Evolutionary conservation across 1,284 basidiomycete genomes (phyloP), one percentile per base, ranked within the genome.

Genomic region (Cutaneotrichosporon sp.): DNA sequence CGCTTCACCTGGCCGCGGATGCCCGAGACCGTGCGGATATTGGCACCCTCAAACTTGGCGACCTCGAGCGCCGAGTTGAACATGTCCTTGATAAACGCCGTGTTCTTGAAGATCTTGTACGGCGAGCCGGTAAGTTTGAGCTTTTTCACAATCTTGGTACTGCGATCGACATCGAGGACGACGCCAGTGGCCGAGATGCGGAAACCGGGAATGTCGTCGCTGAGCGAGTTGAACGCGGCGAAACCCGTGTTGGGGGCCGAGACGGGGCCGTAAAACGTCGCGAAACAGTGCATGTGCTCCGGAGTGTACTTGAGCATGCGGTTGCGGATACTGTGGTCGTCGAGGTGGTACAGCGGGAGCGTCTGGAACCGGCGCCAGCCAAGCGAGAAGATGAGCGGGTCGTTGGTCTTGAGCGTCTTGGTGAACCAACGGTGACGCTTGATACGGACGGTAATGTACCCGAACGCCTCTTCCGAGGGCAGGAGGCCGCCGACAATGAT

Each of bases 241-340:
- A 98, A 90, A 58, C 94, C 93, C 0, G 91, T 97, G 73, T 97
- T 97, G n/a, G 92, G 92, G 0, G 88, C 78, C 1, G 89, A 79
- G 17, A 90, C 85, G 7, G 92, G 92, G 0, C 89, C 92, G 69
- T 93, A 97, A 76, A 98, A 97, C 0, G 93, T 94, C 2, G 94
- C 94, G 65, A 87, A 90, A 68, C 94, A 98, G 73, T 98, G 96
- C 91, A 96, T 97, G 69, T 99, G 94, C 75, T 98, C 96, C 0
- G 94, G 94, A 0, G 96, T 97, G 72, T 99, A 99, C 78, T 99
- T 98, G 75, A 99, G 86, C 88, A 97, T 90, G 43, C 96, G 88
- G 84, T 98, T 97, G 23, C 96, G 87, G 62, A 94, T 91, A 4
- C 87, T 90, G 66, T 96, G 90, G 72, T 99, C 94, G 73, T 99